These are phyloP conservation scores for Picea sitchensis DNA, from an alignment of 75 land plant species.

Conservation along the genomic window DNA sequence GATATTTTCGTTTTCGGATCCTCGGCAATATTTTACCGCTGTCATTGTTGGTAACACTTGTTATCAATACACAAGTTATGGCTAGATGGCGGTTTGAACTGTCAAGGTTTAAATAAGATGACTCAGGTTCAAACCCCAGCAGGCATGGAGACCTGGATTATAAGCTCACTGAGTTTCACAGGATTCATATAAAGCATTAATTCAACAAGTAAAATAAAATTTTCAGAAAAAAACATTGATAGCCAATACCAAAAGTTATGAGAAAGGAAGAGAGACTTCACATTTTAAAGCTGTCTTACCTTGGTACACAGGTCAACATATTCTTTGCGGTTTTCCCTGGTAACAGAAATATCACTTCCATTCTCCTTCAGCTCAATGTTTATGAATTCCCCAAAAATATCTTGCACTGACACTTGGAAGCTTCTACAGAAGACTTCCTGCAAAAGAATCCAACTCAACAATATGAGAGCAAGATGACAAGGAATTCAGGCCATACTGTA, in stretches of 20 bases:
- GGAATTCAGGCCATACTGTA: not conserved
- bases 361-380: constrained; percentile 26
- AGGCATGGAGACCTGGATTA: too few relatives aligned
- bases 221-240: too few relatives aligned
- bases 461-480: not conserved
- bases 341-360: constrained; percentile 16
- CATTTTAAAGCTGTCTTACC: constrained; percentile 3
- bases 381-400: constrained; percentile 19
- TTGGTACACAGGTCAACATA: constrained; percentile 26
- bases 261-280: not conserved
- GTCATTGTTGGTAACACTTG: too few relatives aligned
- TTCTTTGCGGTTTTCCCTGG: constrained; percentile 15
- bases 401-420: constrained; percentile 22
- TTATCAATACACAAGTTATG: not conserved
- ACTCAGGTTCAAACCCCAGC: too few relatives aligned
- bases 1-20: too few relatives aligned
- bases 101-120: not conserved
- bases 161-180: too few relatives aligned
- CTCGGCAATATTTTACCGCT: too few relatives aligned
- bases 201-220: too few relatives aligned
- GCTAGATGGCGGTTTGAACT: not conserved
- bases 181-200: too few relatives aligned
- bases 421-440: constrained; percentile 19
- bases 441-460: not conserved
- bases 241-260: not conserved